Evolutionary conservation across 768 basidiomycete species (phyloP), one percentile per base, ranked within the genome.

Genomic region (Agaricus blazei): DNA sequence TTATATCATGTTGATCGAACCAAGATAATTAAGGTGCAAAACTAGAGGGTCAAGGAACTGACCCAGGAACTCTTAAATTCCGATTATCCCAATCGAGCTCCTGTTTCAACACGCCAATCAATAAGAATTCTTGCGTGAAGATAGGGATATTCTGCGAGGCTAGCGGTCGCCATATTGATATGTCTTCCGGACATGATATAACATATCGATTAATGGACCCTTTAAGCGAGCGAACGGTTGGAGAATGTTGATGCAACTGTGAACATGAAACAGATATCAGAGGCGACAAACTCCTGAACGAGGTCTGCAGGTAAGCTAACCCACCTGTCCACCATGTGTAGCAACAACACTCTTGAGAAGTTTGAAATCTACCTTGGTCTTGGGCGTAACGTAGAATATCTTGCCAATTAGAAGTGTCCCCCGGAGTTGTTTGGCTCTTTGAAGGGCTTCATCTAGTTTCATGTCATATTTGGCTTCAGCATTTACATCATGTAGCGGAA

Each of bases 381-480:
- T 83, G 0, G 79, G 75, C 0, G 90, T 93, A 48, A 92, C 68
- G 60, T 91, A 93, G 69, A 95, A 91, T 0, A 75, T 81, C 67
- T 79, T 80, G 15, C 80, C 80, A 2, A 75, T 71, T 56, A 95
- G 82, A 0, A 93, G 65, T 56, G 76, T 81, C 7, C 81, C 81
- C 14, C 72, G 65, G 12, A 69, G 67, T 27, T 73, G 65, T 63
- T 79, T 79, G 0, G 90, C 87, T 2, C 85, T 75, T 19, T 67
- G 65, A 12, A 93, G 69, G 0, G 86, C 82, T 3, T 87, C 80
- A 0, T 64, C 60, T 2, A 96, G 76, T 26, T 77, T 80, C 70
- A 93, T 83, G 0, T 71, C 70, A 69, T 84, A 87, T 61, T 85
- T 88, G 54, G 69, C 65, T 67, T 95, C 93, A 27, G 77, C 82